Base-by-base conservation (phyloP, 345 rosid genomes). In the Camelina sativa region DNA sequence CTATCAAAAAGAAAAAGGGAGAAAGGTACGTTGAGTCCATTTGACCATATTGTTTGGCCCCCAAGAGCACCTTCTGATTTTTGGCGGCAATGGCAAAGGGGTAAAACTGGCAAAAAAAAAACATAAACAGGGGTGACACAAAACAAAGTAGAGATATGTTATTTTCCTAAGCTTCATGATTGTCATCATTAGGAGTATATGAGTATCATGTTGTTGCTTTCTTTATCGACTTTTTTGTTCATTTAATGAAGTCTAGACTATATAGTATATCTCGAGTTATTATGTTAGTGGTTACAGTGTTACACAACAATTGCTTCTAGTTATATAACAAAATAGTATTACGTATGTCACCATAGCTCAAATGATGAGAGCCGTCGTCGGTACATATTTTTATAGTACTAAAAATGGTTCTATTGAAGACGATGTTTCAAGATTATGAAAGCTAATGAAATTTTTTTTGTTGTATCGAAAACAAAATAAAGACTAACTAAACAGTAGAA, bases 141-240 rank as follows among this genome's bases (percentile, higher is more conserved):
- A 34, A 63, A 54, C 59, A 76, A 76, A 43, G 75, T 62, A 62
- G 74, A 69, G 7, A 76, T 69, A 64, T 70, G 80, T 70, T 76
- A 76, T 64, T 76, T 76, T 76, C 80, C 52, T 62, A 70, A 70
- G 17, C 61, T 57, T 61, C 59, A 64, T 76, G 76, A 76, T 76
- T 70, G 66, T 38, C 71, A 76, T 76, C 76, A 76, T 76, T 76
- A 69, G 25, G 44, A 62, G 54, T 57, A 32, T 68, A 19, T 50
- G 40, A 52, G 13, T 76, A 55, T 44, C 32, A 16, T 63, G 47
- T 70, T 70, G 71, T 70, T 62, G 70, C 79, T 69, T 62, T 69
- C 35, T 69, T 48, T 34, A 22, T 50, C 19, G 12, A 28, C 3
- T 16, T 4, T 48, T 17, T 66, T 35, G 8, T 37, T 2, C 13